Evolutionary conservation across 2,329 filamentous ascomycete species (phyloP).

Genomic region (Talaromyces verruculosus): DNA sequence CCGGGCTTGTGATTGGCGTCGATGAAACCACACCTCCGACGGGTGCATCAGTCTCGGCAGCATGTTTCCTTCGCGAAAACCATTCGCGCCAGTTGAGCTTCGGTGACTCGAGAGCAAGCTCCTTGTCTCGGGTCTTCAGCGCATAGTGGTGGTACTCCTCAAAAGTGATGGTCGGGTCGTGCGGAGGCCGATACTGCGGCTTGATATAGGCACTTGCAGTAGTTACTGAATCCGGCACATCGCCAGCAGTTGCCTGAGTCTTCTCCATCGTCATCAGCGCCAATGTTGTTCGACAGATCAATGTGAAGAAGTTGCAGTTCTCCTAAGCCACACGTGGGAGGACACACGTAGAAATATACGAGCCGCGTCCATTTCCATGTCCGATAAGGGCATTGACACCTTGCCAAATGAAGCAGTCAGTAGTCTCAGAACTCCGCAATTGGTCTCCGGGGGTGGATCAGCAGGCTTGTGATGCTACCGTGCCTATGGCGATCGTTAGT

Average conservation of each 20-base stretch:
- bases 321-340: background rate
- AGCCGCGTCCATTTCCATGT: background rate
- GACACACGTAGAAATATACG: background rate
- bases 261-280: constrained; percentile 10
- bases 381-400: background rate
- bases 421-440: background rate
- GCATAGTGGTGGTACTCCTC: constrained; percentile 42
- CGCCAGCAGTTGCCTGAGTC: background rate
- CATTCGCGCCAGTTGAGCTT: constrained; percentile 16
- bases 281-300: background rate
- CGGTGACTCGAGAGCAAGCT: constrained; percentile 24
- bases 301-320: background rate
- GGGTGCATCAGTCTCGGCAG: background rate
- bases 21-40: background rate
- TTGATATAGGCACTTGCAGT: constrained; percentile 15
- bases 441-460: background rate
- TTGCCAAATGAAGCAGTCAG: background rate
- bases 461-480: background rate
- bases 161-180: constrained; percentile 35
- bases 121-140: constrained; percentile 34
- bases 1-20: background rate
- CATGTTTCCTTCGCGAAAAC: constrained; percentile 4
- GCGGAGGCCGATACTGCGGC: constrained; percentile 24
- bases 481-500: background rate
- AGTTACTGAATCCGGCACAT: background rate